Evolutionary conservation across 1,284 basidiomycete species (phyloP).

Genomic region (Mrakiaceae sp.): DNA sequence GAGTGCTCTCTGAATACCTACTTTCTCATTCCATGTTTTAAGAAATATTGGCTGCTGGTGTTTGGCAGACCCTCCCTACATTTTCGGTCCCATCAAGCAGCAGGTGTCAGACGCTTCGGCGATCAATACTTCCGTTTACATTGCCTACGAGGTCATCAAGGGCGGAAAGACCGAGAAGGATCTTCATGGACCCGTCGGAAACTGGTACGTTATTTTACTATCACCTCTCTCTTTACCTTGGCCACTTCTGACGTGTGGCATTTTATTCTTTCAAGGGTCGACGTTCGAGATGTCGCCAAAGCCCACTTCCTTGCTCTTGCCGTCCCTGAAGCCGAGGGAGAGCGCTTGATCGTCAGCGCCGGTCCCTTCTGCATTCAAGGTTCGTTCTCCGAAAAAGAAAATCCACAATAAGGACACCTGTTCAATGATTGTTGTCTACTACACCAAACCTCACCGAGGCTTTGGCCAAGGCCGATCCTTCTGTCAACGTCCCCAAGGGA

Average conservation of each 20-base stretch:
- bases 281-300: constrained; percentile 32
- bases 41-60: too few relatives aligned
- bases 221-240: background rate
- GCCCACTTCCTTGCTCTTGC: constrained; percentile 30
- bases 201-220: background rate
- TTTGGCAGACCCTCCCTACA: constrained; percentile 41
- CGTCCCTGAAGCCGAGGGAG: constrained; percentile 24
- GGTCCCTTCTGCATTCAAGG: background rate
- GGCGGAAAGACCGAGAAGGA: constrained; percentile 19
- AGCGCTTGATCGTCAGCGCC: constrained; percentile 29
- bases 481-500: constrained; percentile 15
- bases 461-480: background rate
- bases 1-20: too few relatives aligned
- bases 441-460: constrained; percentile 2
- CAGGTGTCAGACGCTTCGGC: constrained; percentile 18
- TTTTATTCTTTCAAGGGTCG: too few relatives aligned
- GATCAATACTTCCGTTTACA: constrained; percentile 22
- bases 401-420: too few relatives aligned
- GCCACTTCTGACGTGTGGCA: too few relatives aligned
- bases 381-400: background rate
- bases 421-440: background rate
- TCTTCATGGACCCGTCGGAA: constrained; percentile 20
- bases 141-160: constrained; percentile 20
- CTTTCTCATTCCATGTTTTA: too few relatives aligned
- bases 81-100: constrained; percentile 19